These are phyloP conservation scores for Penicillium macrosclerotiorum DNA, from an alignment of 495 filamentous ascomycete species.

Conservation along the genomic window DNA sequence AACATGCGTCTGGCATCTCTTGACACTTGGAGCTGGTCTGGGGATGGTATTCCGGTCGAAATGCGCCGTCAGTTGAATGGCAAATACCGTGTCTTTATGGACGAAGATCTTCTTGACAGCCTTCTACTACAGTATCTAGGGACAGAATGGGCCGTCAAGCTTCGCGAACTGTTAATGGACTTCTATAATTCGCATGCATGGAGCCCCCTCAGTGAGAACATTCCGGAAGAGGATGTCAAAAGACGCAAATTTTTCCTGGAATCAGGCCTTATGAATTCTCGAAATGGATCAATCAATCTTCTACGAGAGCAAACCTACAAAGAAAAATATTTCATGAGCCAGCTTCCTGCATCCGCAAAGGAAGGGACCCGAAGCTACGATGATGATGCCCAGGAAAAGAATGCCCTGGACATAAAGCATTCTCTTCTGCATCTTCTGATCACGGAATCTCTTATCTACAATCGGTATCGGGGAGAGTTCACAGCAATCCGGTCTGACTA, in stretches of 20 bases:
- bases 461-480: slow-evolving; percentile 53
- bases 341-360: slow-evolving; percentile 31
- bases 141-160: slow-evolving; percentile 55
- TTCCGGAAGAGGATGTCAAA: slow-evolving; percentile 44
- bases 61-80: slow-evolving; percentile 63
- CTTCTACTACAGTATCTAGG: slow-evolving; percentile 67
- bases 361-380: slow-evolving; percentile 31
- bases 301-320: slow-evolving; percentile 40
- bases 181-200: slow-evolving; percentile 38
- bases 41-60: slow-evolving; percentile 52
- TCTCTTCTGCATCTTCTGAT: slow-evolving; percentile 59
- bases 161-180: slow-evolving; percentile 41
- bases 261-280: slow-evolving; percentile 1
- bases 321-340: slow-evolving; percentile 55
- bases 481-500: slow-evolving; percentile 62
- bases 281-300: slow-evolving; percentile 25
- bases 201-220: slow-evolving; percentile 30
- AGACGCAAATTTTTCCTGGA: slow-evolving; percentile 51
- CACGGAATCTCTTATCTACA: slow-evolving; percentile 61
- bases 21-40: slow-evolving; percentile 60
- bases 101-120: slow-evolving; percentile 65
- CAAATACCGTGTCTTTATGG: slow-evolving; percentile 60
- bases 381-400: slow-evolving; percentile 32
- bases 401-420: slow-evolving; percentile 56
- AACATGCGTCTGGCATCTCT: slow-evolving; percentile 64